Percentiles rank a stretch among this genome's conserved stretches.
phyloP scores from a whole-genome alignment of 108 stramenopile species.

The Skeletonema marinoi region DNA sequence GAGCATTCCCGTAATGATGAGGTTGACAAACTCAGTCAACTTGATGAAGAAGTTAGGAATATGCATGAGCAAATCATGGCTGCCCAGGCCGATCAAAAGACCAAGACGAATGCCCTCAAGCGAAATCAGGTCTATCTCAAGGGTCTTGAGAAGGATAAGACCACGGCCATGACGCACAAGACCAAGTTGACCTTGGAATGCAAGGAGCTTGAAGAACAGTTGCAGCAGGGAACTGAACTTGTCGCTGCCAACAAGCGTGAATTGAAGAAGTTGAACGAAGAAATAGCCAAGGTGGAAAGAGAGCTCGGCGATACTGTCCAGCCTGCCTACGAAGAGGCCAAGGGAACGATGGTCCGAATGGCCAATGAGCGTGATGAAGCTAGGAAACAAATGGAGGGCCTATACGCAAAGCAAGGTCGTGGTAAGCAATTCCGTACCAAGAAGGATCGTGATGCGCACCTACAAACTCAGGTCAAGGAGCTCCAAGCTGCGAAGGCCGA shows the following conservation, averaged over 20 bases:
- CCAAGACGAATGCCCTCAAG: conserved; percentile 52
- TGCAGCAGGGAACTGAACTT: conserved; percentile 58
- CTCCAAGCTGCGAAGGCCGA: conserved; percentile 59
- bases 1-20: conserved; percentile 78
- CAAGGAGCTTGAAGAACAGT: conserved; percentile 66
- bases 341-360: conserved; percentile 49
- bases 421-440: conserved; percentile 85
- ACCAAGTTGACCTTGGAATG: conserved; percentile 72
- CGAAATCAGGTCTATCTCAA: conserved; percentile 57
- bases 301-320: conserved; percentile 58
- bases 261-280: conserved; percentile 54
- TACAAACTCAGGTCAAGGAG: conserved; percentile 71
- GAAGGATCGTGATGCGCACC: conserved; percentile 80
- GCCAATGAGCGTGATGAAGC: conserved; percentile 66
- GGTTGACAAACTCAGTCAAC: conserved; percentile 46
- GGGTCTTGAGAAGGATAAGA: conserved; percentile 71
- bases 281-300: conserved; percentile 56
- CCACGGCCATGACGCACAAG: conserved; percentile 55
- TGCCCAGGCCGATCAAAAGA: conserved; percentile 61
- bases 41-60: conserved; percentile 66
- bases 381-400: conserved; percentile 66
- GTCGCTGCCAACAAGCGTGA: conserved; percentile 60
- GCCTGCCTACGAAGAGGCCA: conserved; percentile 70
- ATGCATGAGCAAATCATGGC: conserved; percentile 73
- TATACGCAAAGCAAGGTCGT: conserved; percentile 94